These are phyloP conservation scores for Alternaria infectoria DNA, from an alignment of 2,329 filamentous ascomycete species.

Conservation along the genomic window DNA sequence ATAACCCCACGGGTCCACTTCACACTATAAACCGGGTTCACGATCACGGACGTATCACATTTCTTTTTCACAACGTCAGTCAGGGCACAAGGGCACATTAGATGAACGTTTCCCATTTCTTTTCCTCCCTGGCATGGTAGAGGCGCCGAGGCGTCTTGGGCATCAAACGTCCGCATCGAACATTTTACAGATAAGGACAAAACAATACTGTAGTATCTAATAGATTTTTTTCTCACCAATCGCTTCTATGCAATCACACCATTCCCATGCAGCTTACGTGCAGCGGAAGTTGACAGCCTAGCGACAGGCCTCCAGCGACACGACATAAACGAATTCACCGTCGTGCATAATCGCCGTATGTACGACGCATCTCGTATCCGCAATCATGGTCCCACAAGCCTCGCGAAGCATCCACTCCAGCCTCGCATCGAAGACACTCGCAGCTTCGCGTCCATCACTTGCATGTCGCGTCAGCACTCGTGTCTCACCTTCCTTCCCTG, in stretches of 20 bases:
- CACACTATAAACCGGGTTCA: background rate
- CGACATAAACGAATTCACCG: background rate
- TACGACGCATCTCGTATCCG: background rate
- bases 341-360: background rate
- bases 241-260: background rate
- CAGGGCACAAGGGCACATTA: constrained; percentile 1
- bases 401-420: background rate
- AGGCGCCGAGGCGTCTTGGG: constrained; percentile 7
- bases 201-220: constrained; percentile 2
- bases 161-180: background rate
- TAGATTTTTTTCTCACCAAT: background rate
- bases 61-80: background rate
- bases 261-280: background rate
- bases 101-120: constrained; percentile 4
- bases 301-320: background rate
- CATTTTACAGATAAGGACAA: background rate
- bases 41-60: background rate
- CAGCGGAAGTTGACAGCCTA: background rate
- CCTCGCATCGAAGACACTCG: background rate
- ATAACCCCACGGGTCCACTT: background rate
- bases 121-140: constrained; percentile 3
- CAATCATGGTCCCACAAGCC: background rate
- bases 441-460: background rate
- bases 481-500: background rate
- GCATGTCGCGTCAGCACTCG: background rate